These are phyloP conservation scores for Botrytis sinoallii DNA, from an alignment of 2,329 filamentous ascomycete species.

Conservation along the genomic window DNA sequence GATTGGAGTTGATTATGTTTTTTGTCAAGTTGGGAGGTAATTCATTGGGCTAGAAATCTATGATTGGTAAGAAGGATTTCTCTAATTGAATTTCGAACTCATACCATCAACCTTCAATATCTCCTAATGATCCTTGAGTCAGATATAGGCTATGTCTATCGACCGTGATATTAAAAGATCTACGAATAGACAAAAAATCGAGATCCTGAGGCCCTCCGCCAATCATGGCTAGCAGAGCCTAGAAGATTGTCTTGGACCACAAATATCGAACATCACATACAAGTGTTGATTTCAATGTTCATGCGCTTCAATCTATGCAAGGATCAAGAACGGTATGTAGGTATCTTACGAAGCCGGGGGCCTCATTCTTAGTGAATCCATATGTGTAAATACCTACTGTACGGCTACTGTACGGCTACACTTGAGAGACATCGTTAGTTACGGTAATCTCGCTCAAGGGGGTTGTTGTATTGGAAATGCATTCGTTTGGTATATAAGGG, in stretches of 20 bases:
- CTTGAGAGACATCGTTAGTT: neutral
- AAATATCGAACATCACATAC: neutral
- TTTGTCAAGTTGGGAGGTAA: neutral
- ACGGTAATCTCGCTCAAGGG: neutral
- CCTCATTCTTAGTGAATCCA: neutral
- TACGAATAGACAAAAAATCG: neutral
- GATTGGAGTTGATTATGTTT: neutral
- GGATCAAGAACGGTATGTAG: neutral
- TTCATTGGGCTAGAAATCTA: rapidly evolving
- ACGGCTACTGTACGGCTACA: neutral
- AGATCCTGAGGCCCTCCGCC: neutral
- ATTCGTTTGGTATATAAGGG: neutral
- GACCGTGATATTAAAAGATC: neutral
- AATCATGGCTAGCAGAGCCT: neutral
- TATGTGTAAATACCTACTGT: neutral
- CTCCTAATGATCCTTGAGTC: neutral
- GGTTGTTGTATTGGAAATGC: neutral
- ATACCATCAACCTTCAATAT: rapidly evolving
- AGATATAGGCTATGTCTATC: neutral
- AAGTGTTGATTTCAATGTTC: neutral
- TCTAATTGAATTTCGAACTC: neutral
- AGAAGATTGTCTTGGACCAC: neutral
- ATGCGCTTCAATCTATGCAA: neutral
- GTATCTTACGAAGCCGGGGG: neutral
- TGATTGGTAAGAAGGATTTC: neutral